A percentile compares a stretch with the other conserved stretches of the same genome.
Conservation (phyloP, 2,329 filamentous ascomycete genomes). For the Cercospora sp. region DNA sequence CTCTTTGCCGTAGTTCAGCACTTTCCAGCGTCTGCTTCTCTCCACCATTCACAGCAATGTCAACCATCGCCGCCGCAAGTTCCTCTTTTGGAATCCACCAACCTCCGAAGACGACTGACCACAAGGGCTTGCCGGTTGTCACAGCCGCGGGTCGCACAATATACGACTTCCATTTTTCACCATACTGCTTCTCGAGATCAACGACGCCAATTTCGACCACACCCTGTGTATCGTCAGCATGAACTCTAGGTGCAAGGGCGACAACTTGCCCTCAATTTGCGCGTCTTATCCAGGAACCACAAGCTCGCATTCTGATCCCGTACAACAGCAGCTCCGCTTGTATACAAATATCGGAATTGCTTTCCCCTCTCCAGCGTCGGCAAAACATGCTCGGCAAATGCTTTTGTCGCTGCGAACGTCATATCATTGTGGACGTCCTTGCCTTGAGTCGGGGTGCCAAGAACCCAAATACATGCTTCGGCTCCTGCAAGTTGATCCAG, state of each 20-base stretch:
- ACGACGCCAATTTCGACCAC: slow-evolving; percentile 34
- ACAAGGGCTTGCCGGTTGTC: slow-evolving; percentile 20
- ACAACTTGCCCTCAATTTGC: slow-evolving; percentile 34
- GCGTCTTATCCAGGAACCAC: slow-evolving; percentile 36
- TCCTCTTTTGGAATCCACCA: slow-evolving; percentile 27
- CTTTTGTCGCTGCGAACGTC: slow-evolving; percentile 37
- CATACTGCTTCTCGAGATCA: slow-evolving; percentile 27
- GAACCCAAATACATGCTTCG: slow-evolving; percentile 47
- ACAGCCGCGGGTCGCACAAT: slow-evolving; percentile 32
- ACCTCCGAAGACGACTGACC: slow-evolving; percentile 13
- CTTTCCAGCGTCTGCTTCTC: slow-evolving; percentile 26
- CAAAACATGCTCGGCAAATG: slow-evolving; percentile 32
- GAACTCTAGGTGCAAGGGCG: not conserved
- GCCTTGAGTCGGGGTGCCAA: slow-evolving; percentile 30
- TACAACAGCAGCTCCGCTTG: slow-evolving; percentile 38
- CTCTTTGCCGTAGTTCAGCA: slow-evolving; percentile 20
- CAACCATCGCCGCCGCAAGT: slow-evolving; percentile 29
- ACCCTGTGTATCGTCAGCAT: slow-evolving; percentile 19
- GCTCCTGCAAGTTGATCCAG: slow-evolving; percentile 42
- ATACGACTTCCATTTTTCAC: slow-evolving; percentile 29
- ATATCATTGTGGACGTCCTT: slow-evolving; percentile 40
- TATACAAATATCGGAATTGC: slow-evolving; percentile 43
- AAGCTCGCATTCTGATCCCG: slow-evolving; percentile 37
- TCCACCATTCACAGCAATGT: slow-evolving; percentile 25
- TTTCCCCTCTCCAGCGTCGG: slow-evolving; percentile 19